phyloP scores from a whole-genome alignment of 2,329 filamentous ascomycete species.

The Raffaelea arxii region DNA sequence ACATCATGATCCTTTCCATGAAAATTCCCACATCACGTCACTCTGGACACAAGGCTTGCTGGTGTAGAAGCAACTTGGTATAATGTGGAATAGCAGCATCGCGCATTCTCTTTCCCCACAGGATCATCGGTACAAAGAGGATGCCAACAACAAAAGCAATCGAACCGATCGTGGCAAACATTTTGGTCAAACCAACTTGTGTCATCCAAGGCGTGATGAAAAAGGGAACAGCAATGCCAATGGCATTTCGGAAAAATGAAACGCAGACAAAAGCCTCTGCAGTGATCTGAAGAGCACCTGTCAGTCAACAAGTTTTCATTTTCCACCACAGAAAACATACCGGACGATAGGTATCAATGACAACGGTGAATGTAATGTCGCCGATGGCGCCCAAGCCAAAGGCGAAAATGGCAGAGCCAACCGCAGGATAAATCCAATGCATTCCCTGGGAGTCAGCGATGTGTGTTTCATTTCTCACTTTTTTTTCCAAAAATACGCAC shows the following conservation, averaged over 20 bases:
- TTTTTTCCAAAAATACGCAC: not conserved
- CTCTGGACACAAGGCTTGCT: too few species aligned
- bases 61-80: too few species aligned
- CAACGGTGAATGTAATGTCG: not conserved
- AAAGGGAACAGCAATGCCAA: not conserved
- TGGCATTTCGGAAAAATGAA: not conserved
- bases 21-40: too few species aligned
- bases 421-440: not conserved
- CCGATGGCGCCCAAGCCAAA: not conserved
- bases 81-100: not conserved
- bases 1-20: too few species aligned
- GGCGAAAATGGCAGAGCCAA: not conserved
- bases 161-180: not conserved
- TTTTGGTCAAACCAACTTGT: not conserved
- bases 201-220: not conserved
- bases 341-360: not conserved
- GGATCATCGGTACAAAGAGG: not conserved
- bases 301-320: not conserved
- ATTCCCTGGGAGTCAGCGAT: not conserved
- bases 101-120: not conserved
- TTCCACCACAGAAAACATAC: not conserved
- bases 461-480: not conserved
- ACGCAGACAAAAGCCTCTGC: not conserved
- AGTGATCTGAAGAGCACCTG: not conserved
- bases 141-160: not conserved